Base-by-base conservation (phyloP, 2,329 filamentous ascomycete genomes). In the Madurella fahalii region DNA sequence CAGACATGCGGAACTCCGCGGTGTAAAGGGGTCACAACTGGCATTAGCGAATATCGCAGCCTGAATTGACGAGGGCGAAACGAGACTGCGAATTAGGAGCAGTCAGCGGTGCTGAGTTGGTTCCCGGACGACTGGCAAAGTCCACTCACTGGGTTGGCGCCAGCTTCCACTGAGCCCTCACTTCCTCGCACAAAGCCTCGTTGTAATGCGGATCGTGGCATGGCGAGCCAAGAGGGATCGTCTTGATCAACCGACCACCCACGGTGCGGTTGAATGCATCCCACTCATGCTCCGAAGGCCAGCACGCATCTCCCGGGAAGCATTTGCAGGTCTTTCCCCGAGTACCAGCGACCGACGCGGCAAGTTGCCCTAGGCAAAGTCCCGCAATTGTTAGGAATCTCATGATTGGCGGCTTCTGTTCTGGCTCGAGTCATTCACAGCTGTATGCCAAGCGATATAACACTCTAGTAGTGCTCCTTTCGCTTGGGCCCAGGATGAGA, bases 231-330 rank as follows among this genome's bases (percentile, higher is more conserved):
- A 80, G 61, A 2, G 79, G 78, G 1, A 74, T 64, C 0, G 75
- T 80, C 1, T 71, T 69, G 13, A 81, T 68, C 30, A 82, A 67
- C 11, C 67, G 68, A 2, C 79, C 79, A 7, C 65, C 65, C 9
- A 82, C 65, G 2, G 77, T 74, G 11, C 61, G 40, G 61, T 82
- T 82, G 54, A 82, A 70, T 1, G 57, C 47, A 5, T 62, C 56
- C 78, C 78, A 82, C n/a, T 63, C 61, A 8, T 59, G 39, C 1
- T 50, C 20, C 1, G 67, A 66, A 0, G 79, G 79, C 79, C 79
- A 83, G 62, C 73, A 75, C 2, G 58, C 16, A 47, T 81, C 76
- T 11, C 72, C 72, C 0, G 79, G 78, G 48, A 76, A 25, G 25
- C 25, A 25, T 25, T 25, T 25, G 25, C 25, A 25, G 25, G 3